Evolutionary conservation across 257 asterid genomes (phyloP), one percentile per base, ranked within the genome.

Genomic region (Solanum tarapatanum): DNA sequence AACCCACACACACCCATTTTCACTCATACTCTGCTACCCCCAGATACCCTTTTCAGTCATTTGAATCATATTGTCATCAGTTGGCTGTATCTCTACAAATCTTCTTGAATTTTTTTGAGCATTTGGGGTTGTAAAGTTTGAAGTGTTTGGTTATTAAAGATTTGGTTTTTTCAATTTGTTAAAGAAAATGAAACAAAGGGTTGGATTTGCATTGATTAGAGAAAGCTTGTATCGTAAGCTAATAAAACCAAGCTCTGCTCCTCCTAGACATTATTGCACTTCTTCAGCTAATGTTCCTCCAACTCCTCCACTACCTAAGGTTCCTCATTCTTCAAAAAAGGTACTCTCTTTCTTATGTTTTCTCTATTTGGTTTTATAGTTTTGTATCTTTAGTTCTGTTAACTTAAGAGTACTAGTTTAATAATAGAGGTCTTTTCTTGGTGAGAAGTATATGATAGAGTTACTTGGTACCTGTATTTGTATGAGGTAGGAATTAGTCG

Each of bases 311-410:
- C 82, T 86, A 23, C 87, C 87, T 13, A 88, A 87, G 64, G 36
- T 87, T 86, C 89, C 89, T 87, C 90, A 88, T 87, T 87, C 89
- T 21, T 90, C 93, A 23, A 91, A 84, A 86, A 91, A 89, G 76
- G 93, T 90, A 87, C 88, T 77, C 9, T 17, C 3, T 28, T 35
- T 35, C 23, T 68, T 3, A 36, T 11, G 24, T 26, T 26, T 36
- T 8, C 24, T 32, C 51, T 35, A 70, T 70, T 30, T 32, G 76
- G 39, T 32, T 16, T 30, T 70, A 17, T 32, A 3, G 11, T 33
- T 33, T 73, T 73, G 69, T 23, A 62, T 62, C 13, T 62, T 60
- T 60, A 60, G 26, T 21, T 60, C 23, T 60, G 28, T 23, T 2
- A 23, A 60, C 28, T 60, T 23, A 60, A 58, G 16, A 62, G 70